Base-by-base conservation (phyloP, 768 basidiomycete genomes). In the Leccinum disarticulatum region DNA sequence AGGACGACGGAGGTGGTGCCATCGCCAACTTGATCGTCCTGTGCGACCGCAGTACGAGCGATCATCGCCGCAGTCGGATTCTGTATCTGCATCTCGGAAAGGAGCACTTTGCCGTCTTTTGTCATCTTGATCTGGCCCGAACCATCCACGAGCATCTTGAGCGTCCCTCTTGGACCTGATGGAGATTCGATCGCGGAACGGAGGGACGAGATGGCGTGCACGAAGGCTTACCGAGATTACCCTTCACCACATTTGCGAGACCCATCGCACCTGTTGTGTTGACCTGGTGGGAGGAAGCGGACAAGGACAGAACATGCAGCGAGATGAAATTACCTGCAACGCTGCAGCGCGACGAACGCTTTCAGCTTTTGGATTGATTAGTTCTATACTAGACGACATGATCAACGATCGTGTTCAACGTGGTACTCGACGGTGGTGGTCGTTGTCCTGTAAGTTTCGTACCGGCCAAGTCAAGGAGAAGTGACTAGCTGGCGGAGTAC, bases 21-120 rank as follows among this genome's bases (percentile, higher is more conserved):
- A 77, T 99, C 97, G 63, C 97, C 97, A 48, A 97, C 95, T 82
- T 98, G 95, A 70, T 98, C 97, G 67, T 99, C 97, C 73, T 98
- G 97, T 3, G 97, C 96, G 25, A 98, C 96, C 14, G 97, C 97
- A 47, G 97, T 98, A 54, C 95, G 87, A 50, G 97, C 97, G 70
- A 99, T 94, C 93, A 99, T 96, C 33, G 97, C 95, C 17, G 97
- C 97, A 3, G 97, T 98, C 31, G 97, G 97, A 74, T 99, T 98
- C 77, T 93, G 91, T 67, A 99, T 99, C 79, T 98, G 97, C 97
- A 99, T 99, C 79, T 99, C 97, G 46, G 95, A 96, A 59, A 99
- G 81, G 57, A 99, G 78, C 46, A 98, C 96, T 79, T 99, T 99
- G 63, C 97, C 97, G 70, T 98, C 97, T 81, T 98, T 99, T 64